phyloP scores from a whole-genome alignment of 140 eudicot species.

The Flaveria floridana region DNA sequence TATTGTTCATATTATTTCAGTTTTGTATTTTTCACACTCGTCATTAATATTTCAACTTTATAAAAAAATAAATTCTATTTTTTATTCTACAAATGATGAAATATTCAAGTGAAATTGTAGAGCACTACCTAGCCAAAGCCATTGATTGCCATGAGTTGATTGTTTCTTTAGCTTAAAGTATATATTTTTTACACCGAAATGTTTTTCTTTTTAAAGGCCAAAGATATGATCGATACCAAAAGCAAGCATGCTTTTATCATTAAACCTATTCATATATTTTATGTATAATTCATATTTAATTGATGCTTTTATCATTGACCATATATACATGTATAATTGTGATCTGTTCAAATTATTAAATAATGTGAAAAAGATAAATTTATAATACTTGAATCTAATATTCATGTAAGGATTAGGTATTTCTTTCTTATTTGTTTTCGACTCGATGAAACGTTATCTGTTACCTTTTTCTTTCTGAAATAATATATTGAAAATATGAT shows the following conservation, averaged over 20 bases:
- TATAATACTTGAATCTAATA: too few relatives aligned
- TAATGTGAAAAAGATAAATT: neutral
- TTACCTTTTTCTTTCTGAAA: neutral
- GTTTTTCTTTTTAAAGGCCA: constrained; percentile 26
- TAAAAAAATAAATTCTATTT: neutral
- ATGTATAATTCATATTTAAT: neutral
- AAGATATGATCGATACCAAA: constrained; percentile 21
- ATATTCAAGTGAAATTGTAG: neutral
- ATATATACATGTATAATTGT: too few relatives aligned
- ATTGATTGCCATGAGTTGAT: neutral
- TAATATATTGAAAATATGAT: too few relatives aligned
- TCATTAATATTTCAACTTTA: neutral
- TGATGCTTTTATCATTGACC: neutral
- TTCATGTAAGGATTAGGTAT: too few relatives aligned
- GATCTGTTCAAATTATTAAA: too few relatives aligned
- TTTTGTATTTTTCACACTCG: neutral
- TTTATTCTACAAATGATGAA: neutral
- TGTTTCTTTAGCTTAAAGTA: constrained; percentile 22
- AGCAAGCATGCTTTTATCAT: constrained; percentile 41
- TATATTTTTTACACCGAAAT: constrained; percentile 36
- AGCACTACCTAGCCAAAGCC: constrained; percentile 9
- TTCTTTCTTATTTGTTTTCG: neutral
- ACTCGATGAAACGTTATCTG: too few relatives aligned
- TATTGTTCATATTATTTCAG: neutral
- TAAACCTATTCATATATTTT: neutral